Conservation (phyloP, 352 stramenopile species). For the Blastocystis sp. region DNA sequence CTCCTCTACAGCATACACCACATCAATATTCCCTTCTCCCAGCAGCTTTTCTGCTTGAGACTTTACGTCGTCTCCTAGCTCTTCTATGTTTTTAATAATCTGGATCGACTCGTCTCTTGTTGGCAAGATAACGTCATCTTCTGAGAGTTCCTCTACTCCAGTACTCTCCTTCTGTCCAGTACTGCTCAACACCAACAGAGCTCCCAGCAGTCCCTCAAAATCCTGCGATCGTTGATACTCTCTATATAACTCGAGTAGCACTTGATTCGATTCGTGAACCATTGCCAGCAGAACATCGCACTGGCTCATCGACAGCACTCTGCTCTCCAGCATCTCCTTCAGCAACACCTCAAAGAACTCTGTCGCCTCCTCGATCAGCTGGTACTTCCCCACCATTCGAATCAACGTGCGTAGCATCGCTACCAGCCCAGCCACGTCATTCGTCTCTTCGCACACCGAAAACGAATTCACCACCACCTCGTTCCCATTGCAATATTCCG, state of each 20-base stretch:
- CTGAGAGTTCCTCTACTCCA: not conserved
- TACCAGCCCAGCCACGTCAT: not conserved
- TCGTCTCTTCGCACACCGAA: not conserved
- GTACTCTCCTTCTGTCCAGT: not conserved
- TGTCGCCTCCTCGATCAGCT: not conserved
- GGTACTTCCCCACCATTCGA: not conserved
- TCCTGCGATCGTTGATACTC: constrained; percentile 10
- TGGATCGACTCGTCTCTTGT: not conserved
- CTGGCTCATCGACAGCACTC: not conserved
- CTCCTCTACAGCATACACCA: not conserved
- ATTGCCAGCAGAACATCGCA: not conserved
- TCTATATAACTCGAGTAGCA: not conserved
- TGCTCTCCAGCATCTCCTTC: not conserved
- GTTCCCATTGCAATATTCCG: not conserved
- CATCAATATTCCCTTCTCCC: not conserved
- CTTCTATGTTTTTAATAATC: not conserved
- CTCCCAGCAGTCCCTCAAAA: constrained; percentile 38
- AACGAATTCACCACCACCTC: constrained; percentile 5
- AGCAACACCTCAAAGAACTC: not conserved
- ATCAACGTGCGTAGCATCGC: not conserved
- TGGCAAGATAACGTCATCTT: not conserved
- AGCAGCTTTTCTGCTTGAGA: not conserved
- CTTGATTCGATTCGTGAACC: not conserved
- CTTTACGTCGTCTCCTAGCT: not conserved
- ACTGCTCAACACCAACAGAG: not conserved